phyloP scores from a whole-genome alignment of 257 asterid species.

The Fraxinus pennsylvanica region DNA sequence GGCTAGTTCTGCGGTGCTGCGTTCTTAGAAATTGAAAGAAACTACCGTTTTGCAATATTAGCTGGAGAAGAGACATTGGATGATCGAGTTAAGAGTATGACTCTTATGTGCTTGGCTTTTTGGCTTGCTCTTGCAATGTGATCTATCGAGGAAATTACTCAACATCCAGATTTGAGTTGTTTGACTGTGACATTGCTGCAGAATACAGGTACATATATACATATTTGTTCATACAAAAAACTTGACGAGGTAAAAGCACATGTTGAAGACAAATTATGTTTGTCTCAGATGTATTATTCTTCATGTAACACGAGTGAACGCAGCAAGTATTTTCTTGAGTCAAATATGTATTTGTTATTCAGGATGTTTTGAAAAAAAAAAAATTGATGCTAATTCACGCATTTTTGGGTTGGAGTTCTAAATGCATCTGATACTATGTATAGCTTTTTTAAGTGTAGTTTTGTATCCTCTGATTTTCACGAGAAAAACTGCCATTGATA shows the following conservation, averaged over 20 bases:
- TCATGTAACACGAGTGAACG: background rate
- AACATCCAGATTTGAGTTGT: background rate
- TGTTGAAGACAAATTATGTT: conserved; percentile 17
- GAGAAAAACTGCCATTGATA: background rate
- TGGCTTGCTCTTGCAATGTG: background rate
- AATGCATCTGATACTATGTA: background rate
- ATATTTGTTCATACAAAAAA: background rate
- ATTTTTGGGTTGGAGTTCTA: background rate
- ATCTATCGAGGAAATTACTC: background rate
- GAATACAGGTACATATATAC: background rate
- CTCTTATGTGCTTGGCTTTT: background rate
- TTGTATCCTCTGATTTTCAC: background rate
- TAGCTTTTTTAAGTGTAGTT: background rate
- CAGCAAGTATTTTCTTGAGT: background rate
- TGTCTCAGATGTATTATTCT: background rate
- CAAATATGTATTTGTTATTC: background rate
- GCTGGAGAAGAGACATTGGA: conserved; percentile 2
- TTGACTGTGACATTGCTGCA: background rate
- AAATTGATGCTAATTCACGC: background rate
- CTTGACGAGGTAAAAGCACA: background rate
- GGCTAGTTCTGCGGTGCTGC: conserved; percentile 33
- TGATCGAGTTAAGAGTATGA: background rate
- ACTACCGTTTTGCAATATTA: background rate
- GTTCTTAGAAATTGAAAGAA: background rate
- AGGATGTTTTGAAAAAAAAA: background rate